Base-by-base conservation (phyloP, 2,329 filamentous ascomycete genomes). In the Xylariaceae sp. region DNA sequence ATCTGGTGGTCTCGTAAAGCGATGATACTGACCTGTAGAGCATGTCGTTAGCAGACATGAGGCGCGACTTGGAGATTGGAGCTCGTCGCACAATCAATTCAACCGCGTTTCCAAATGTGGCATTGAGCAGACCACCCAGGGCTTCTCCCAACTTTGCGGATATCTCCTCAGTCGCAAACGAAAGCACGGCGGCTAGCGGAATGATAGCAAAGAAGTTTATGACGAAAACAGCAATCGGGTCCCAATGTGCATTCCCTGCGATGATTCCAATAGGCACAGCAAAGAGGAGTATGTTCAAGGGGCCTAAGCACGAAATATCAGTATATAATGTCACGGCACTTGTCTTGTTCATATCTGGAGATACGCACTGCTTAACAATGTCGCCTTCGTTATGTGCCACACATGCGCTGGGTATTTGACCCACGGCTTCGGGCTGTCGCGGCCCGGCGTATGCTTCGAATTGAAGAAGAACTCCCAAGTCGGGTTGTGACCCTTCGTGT, bases 1-100 rank as follows among this genome's bases (percentile, higher is more conserved):
- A 97, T 95, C 75, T 97, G 89, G 59, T 86, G 85, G 64, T 94
- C 85, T 61, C 80, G 84, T 39, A 99, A 81, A 15, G 94, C 94
- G 60, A 97, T 88, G 64, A 97, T 93, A 71, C 91, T 96, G 69
- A 96, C 90, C 89, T 93, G 68, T 15, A 54, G 26, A 41, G 44
- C 39, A 60, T 35, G 45, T 57, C 40, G 54, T 61, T 56, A 63
- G 56, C 39, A 55, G 20, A 5, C 23, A 23, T 13, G 24, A 24
- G 30, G 41, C 44, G 33, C 39, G 44, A 55, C n/a, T 47, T 45
- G 15, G 30, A 45, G 40, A 53, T 55, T 44, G 52, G 56, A 40
- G 50, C 51, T 43, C 43, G 24, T 67, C 80, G 59, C 71, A 88
- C 88, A 75, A 91, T 91, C 60, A 92, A 73, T 70, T 92, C 89